Conservation (phyloP, 176 grass and related monocot genomes). For the Cocos nucifera region DNA sequence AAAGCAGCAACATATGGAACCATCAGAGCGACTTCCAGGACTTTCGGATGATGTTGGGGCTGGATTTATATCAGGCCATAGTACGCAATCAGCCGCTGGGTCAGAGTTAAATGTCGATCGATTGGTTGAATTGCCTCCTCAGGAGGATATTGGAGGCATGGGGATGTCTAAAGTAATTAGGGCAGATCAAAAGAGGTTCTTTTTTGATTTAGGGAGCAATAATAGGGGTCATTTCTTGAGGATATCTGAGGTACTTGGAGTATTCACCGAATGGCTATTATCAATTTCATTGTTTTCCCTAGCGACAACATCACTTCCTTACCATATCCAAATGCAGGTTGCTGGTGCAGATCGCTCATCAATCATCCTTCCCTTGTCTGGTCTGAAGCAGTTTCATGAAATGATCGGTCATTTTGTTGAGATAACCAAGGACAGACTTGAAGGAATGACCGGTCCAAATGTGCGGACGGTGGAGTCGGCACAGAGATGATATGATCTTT, state of each 20-base stretch:
- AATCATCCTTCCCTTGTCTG: constrained; percentile 93
- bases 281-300: not conserved
- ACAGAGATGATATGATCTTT: constrained; percentile 79
- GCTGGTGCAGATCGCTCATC: constrained; percentile 91
- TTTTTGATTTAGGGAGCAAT: constrained; percentile 95
- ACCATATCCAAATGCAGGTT: constrained; percentile 40
- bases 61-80: constrained; percentile 94
- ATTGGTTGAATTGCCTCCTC: constrained; percentile 68
- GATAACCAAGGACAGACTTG: constrained; percentile 93
- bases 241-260: constrained; percentile 72
- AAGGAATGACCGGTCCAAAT: constrained; percentile 71
- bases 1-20: constrained; percentile 72
- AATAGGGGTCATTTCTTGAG: constrained; percentile 92
- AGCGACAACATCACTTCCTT: not conserved
- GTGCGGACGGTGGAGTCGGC: constrained; percentile 64
- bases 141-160: constrained; percentile 77
- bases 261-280: not conserved
- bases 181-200: constrained; percentile 96
- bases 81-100: constrained; percentile 46
- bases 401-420: constrained; percentile 99
- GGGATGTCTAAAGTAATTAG: constrained; percentile 95
- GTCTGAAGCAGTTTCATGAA: constrained; percentile 97
- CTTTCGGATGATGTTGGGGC: constrained; percentile 96
- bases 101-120: constrained; percentile 74
- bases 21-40: constrained; percentile 61